A percentile compares a stretch with the other conserved stretches of the same genome.
Evolutionary conservation across 73 alveolate genomes (phyloP).

Genomic region (Paramecium tetraurelia): DNA sequence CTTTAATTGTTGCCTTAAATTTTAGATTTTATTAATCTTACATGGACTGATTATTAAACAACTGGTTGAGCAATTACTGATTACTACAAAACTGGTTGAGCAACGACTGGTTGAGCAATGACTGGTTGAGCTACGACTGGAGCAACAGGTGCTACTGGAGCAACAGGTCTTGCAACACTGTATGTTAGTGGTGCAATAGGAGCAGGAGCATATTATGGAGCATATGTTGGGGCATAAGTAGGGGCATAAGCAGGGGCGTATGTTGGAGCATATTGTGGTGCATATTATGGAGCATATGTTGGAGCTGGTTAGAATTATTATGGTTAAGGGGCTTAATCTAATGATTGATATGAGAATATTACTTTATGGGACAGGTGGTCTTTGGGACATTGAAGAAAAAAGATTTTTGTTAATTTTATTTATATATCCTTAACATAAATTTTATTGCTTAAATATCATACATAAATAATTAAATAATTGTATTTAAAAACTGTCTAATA

Average conservation of each 20-base stretch:
- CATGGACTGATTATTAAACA: background rate
- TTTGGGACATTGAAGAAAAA: background rate
- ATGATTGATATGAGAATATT: background rate
- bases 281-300: background rate
- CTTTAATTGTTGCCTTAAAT: slow-evolving; percentile 39
- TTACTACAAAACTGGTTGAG: background rate
- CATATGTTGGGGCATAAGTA: background rate
- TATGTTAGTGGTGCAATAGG: slow-evolving; percentile 39
- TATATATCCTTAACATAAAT: background rate
- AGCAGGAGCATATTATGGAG: background rate
- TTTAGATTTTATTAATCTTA: background rate
- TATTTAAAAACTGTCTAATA: background rate
- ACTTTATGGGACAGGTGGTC: slow-evolving; percentile 25
- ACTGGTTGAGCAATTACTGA: background rate
- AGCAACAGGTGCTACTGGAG: background rate
- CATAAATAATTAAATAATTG: background rate
- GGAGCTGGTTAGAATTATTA: background rate
- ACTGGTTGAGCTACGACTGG: background rate
- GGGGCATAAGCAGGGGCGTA: background rate
- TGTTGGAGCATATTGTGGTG: background rate
- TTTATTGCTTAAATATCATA: background rate
- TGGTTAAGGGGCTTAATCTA: background rate
- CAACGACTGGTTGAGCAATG: slow-evolving; percentile 15
- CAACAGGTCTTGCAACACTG: slow-evolving; percentile 38
- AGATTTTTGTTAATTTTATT: background rate